Evolutionary conservation across 257 asterid species (phyloP), one percentile per base, ranked within the genome.

Genomic region (Gentiana straminea): DNA sequence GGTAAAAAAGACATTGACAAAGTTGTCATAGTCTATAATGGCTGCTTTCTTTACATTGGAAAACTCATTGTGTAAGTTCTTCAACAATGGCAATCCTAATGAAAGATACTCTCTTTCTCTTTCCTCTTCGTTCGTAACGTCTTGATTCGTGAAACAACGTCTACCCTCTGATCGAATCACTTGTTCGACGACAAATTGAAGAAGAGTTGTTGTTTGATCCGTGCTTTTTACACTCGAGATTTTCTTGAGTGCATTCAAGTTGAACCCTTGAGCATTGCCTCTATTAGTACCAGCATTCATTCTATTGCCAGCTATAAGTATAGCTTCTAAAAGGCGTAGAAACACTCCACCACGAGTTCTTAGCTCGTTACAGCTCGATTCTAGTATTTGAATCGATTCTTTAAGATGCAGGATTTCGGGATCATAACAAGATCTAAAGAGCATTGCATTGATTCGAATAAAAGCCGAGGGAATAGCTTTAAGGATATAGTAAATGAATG

Each of bases 221-320:
- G 82, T 80, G 74, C 95, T 86, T 62, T 80, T 89, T 52, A 89
- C 86, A 15, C 75, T 79, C 5, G 94, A 78, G 15, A 89, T 67
- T 59, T 82, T 75, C 7, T 67, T 66, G 12, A 89, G 86, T 38
- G 94, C 73, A 15, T 67, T 75, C 32, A 89, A 78, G 55, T 80
- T 77, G 64, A 89, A 89, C 7, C 97, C 97, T 65, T 75, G 83
- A 3, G 97, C 97, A 48, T 88, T 74, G 39, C 97, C 97, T 57
- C 97, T 63, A 0, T 73, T 73, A 0, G 95, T 89, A 54, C 97
- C 97, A 15, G 86, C 92, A 55, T 89, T 89, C 94, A 89, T 68
- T 64, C 77, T 62, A 52, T 89, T 89, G 3, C 97, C 97, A 45
- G 97, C 92, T 62, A 79, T 89, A 32, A 89, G 94, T 61, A 86